Conservation (phyloP, 352 stramenopile genomes). For the Aphanomyces cochlioides region DNA sequence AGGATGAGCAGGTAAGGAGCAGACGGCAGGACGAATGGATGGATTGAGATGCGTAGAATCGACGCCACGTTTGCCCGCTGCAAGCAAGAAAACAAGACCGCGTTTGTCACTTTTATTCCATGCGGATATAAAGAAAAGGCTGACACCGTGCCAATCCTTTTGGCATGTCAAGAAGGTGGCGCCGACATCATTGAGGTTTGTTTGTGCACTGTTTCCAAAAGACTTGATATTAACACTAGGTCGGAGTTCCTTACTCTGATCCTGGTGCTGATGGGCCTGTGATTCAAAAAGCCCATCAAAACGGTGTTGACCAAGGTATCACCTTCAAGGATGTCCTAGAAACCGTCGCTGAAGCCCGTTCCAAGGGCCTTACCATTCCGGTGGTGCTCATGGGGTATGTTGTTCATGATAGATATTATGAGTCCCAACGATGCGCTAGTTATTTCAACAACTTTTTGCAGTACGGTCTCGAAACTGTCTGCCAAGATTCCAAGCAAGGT, state of each 20-base stretch:
- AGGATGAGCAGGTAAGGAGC: conserved; percentile 37
- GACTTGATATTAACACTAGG: conserved; percentile 36
- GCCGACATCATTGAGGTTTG: conserved; percentile 93
- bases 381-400: conserved; percentile 97
- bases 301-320: conserved; percentile 93
- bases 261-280: conserved; percentile 97
- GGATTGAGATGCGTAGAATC: conserved; percentile 8
- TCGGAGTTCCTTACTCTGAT: conserved; percentile 98
- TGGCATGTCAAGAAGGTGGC: conserved; percentile 94
- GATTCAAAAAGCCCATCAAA: conserved; percentile 94
- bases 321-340: conserved; percentile 90
- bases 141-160: conserved; percentile 94
- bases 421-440: background rate
- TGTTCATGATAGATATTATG: background rate
- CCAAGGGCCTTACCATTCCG: conserved; percentile 89
- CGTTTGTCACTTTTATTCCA: conserved; percentile 97
- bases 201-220: background rate
- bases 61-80: conserved; percentile 16
- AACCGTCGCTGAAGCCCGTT: conserved; percentile 89
- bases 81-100: conserved; percentile 73
- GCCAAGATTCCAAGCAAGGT: conserved; percentile 69
- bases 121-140: conserved; percentile 92
- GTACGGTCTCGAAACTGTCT: conserved; percentile 93
- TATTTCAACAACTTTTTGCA: conserved; percentile 99
- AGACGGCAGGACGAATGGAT: too few relatives aligned